Evolutionary conservation across 1,284 basidiomycete species (phyloP).

Genomic region (Cutaneotrichosporon mucoides): DNA sequence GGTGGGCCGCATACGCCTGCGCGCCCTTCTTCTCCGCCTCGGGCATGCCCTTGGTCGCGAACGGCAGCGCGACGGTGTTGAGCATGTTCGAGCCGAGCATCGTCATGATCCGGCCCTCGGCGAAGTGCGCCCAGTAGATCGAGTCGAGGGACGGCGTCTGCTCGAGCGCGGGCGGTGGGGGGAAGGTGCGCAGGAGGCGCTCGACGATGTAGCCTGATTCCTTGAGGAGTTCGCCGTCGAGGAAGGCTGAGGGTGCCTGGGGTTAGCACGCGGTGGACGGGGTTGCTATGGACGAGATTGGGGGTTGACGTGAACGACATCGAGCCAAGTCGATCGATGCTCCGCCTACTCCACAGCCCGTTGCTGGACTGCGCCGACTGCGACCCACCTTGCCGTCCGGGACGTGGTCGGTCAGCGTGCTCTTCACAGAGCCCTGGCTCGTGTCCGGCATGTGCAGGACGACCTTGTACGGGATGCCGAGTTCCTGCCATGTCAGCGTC

Average conservation of each 20-base stretch:
- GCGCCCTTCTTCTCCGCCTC: background rate
- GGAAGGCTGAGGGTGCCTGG: slow-evolving; percentile 23
- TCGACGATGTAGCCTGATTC: slow-evolving; percentile 41
- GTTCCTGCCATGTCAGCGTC: slow-evolving; percentile 17
- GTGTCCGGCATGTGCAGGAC: slow-evolving; percentile 24
- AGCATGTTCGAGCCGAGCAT: slow-evolving; percentile 13
- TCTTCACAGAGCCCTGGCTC: background rate
- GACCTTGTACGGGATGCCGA: slow-evolving; percentile 34
- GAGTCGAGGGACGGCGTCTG: slow-evolving; percentile 18
- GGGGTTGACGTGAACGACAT: too few relatives aligned
- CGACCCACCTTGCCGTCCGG: background rate
- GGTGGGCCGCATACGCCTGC: background rate
- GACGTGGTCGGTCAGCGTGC: slow-evolving; percentile 1
- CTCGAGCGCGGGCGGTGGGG: slow-evolving; percentile 16
- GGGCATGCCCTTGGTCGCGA: background rate
- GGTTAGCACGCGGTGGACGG: background rate
- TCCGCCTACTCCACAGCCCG: too few relatives aligned
- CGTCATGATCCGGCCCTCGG: slow-evolving; percentile 38
- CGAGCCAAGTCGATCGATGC: too few relatives aligned
- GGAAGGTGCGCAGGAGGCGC: slow-evolving; percentile 18
- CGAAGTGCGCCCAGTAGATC: slow-evolving; percentile 38
- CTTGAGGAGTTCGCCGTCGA: slow-evolving; percentile 31
- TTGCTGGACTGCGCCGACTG: background rate
- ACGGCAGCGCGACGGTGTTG: background rate
- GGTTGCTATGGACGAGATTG: too few relatives aligned